Base-by-base conservation (phyloP, 2,329 filamentous ascomycete species). In the Endothia cerciana region DNA sequence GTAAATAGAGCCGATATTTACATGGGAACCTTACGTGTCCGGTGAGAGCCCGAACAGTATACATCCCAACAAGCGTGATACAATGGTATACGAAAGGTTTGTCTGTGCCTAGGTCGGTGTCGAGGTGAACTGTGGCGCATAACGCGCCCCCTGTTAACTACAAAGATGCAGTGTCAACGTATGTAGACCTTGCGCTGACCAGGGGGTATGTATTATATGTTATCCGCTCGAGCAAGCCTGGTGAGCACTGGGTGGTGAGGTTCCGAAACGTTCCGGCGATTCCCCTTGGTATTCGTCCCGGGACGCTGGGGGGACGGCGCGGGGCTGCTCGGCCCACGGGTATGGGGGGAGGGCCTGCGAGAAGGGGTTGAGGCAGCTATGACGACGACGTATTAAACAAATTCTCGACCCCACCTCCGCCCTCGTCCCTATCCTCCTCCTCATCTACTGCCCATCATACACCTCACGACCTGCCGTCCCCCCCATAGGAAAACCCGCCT, bases 321-420 rank as follows among this genome's bases (percentile, higher is more conserved):
- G 40, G 57, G 57, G 57, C 33, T 59, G 40, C 57, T 59, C 57
- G 57, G 57, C 57, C 25, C 57, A 59, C 57, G 57, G 40, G 57
- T 59, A 45, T 45, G 4, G 22, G 30, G 17, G 19, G 17, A 22
- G 41, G n/a, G n/a, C n/a, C n/a, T n/a, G n/a, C n/a, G n/a, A n/a
- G n/a, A n/a, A n/a, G n/a, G n/a, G n/a, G 40, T 7, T 7, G 45
- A 47, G 36, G 41, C n/a, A 51, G 40, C 65, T 64, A 64, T 67
- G 65, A 67, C 65, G 65, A 67, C 65, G 65, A 67, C 49, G 57
- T 53, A 57, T 57, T 61, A 64, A 64, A 66, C 47, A 15, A 56
- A 51, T n/a, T 45, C 36, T 43, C 40, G 60, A 61, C 65, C 65
- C 65, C 65, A 64, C 65, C 51, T 56, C 40, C 13, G 15, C 22